Evolutionary conservation across 345 rosid species (phyloP).

Genomic region (Ceriops decandra): DNA sequence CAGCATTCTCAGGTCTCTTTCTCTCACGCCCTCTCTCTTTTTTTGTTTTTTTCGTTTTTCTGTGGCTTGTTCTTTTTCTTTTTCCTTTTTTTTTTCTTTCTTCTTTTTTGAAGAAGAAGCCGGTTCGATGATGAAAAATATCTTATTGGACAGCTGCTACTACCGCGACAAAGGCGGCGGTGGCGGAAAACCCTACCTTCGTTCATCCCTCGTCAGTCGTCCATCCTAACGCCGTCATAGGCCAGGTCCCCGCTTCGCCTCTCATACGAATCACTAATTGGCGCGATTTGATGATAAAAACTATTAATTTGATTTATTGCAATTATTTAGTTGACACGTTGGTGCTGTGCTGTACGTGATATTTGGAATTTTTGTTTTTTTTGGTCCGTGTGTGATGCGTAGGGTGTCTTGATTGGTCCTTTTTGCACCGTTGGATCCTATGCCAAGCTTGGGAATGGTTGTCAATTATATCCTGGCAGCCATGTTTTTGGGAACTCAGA

Average conservation of each 20-base stretch:
- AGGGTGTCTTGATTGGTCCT: slow-evolving; percentile 84
- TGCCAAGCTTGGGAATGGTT: slow-evolving; percentile 68
- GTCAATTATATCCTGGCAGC: slow-evolving; percentile 67
- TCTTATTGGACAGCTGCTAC: slow-evolving; percentile 27
- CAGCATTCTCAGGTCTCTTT: slow-evolving; percentile 33
- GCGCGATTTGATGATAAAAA: neutral
- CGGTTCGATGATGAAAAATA: no score
- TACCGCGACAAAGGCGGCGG: slow-evolving; percentile 19
- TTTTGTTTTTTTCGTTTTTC: no score
- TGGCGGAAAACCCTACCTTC: slow-evolving; percentile 17
- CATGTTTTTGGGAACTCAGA: slow-evolving; percentile 77
- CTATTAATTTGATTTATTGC: no score
- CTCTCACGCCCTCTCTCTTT: neutral
- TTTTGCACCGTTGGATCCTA: slow-evolving; percentile 80
- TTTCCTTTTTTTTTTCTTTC: neutral
- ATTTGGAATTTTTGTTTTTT: neutral
- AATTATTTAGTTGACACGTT: no score
- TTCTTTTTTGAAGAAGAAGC: neutral
- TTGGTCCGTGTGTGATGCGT: neutral
- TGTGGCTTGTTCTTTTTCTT: neutral
- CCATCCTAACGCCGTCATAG: slow-evolving; percentile 74
- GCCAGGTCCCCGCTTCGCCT: slow-evolving; percentile 43
- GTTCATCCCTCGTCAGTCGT: slow-evolving; percentile 71
- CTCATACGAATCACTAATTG: neutral
- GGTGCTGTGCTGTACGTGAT: no score